These are phyloP conservation scores for Trichoderma orchidacearum DNA, from an alignment of 495 filamentous ascomycete genomes.

Conservation along the genomic window DNA sequence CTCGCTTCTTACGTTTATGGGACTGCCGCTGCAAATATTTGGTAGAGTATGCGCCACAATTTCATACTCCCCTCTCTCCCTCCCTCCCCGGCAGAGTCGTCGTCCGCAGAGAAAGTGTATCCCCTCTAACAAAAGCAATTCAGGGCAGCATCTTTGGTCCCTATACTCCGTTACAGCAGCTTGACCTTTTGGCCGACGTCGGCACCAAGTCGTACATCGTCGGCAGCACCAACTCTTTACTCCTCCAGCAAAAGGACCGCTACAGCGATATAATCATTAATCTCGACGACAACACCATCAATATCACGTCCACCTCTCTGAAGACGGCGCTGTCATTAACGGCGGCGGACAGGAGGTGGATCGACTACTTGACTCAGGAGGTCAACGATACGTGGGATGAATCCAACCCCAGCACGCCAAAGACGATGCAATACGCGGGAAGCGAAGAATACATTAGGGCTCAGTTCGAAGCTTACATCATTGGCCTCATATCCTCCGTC, in stretches of 20 bases:
- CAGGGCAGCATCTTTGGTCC: constrained; percentile 91
- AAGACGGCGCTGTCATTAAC: constrained; percentile 68
- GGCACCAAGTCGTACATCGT: constrained; percentile 96
- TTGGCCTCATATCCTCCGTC: constrained; percentile 74
- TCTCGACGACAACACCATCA: constrained; percentile 80
- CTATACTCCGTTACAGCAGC: constrained; percentile 90
- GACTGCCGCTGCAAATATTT: constrained; percentile 86
- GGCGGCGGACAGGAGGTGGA: constrained; percentile 84
- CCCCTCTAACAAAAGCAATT: neutral
- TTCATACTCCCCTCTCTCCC: neutral
- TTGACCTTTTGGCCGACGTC: constrained; percentile 85
- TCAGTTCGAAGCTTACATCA: constrained; percentile 94
- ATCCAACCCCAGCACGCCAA: constrained; percentile 71
- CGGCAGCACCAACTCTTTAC: constrained; percentile 87
- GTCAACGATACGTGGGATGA: constrained; percentile 97
- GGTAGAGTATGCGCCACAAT: constrained; percentile 48
- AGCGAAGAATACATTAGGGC: constrained; percentile 97
- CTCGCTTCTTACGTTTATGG: constrained; percentile 87
- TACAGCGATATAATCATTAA: constrained; percentile 97
- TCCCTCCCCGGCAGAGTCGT: neutral
- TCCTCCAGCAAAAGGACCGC: constrained; percentile 89
- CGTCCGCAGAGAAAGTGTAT: neutral
- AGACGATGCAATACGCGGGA: constrained; percentile 87
- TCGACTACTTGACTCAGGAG: constrained; percentile 84
- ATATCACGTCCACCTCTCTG: constrained; percentile 66